A percentile compares a stretch with the other conserved stretches of the same genome.
phyloP scores from a whole-genome alignment of 2,329 filamentous ascomycete genomes.

The Ophiostoma tasmaniense region DNA sequence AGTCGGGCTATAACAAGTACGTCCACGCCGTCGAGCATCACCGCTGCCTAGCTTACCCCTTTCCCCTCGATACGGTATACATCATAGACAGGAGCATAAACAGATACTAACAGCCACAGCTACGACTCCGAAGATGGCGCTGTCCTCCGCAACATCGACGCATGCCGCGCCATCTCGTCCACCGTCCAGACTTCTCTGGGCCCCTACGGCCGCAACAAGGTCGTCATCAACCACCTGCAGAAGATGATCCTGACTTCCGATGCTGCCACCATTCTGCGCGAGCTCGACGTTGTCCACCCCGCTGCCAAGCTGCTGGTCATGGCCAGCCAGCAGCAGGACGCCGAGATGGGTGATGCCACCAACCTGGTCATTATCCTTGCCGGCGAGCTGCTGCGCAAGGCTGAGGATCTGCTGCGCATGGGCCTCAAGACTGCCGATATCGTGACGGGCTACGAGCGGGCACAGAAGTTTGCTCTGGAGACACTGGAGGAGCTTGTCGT shows the following conservation, averaged over 20 bases:
- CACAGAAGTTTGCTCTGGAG: constrained; percentile 79
- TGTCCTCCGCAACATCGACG: constrained; percentile 96
- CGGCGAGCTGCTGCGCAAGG: constrained; percentile 91
- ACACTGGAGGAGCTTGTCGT: constrained; percentile 80
- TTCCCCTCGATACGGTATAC: constrained; percentile 13
- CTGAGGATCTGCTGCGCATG: constrained; percentile 92
- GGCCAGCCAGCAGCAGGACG: constrained; percentile 97
- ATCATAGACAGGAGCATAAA: not conserved
- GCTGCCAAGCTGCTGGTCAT: constrained; percentile 96
- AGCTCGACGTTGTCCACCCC: constrained; percentile 96
- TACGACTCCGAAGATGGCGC: constrained; percentile 99
- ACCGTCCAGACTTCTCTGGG: constrained; percentile 96
- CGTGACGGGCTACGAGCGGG: constrained; percentile 89
- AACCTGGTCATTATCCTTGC: constrained; percentile 95
- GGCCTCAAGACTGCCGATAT: constrained; percentile 98
- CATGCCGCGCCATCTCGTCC: constrained; percentile 88
- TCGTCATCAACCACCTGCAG: constrained; percentile 98
- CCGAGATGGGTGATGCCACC: constrained; percentile 97
- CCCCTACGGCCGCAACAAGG: constrained; percentile 97
- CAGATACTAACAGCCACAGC: constrained; percentile 43
- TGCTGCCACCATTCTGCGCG: constrained; percentile 91
- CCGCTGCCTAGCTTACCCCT: constrained; percentile 20
- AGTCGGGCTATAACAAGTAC: constrained; percentile 92
- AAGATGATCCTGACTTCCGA: constrained; percentile 99
- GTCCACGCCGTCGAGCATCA: constrained; percentile 23